phyloP scores from a whole-genome alignment of 1,284 basidiomycete genomes.

The Sporisorium scitamineum region DNA sequence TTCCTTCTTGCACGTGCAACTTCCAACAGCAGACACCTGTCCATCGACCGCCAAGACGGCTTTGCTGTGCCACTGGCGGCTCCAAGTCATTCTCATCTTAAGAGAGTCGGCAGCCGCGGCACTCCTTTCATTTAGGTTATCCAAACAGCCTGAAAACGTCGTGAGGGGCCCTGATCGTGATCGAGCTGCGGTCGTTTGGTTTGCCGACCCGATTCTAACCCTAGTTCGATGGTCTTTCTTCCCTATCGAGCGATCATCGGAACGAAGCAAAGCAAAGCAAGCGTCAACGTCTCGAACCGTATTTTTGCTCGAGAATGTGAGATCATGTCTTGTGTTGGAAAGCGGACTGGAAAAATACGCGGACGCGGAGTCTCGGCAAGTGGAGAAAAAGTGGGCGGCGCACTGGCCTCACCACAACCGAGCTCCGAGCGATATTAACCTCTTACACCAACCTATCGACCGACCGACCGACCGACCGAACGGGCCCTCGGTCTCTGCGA shows the following conservation, averaged over 20 bases:
- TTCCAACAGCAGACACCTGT: background rate
- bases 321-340: background rate
- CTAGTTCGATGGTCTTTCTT: no score
- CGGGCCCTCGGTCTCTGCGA: background rate
- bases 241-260: background rate
- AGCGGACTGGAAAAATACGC: background rate
- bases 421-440: background rate
- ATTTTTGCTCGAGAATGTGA: background rate
- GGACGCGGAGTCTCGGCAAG: background rate
- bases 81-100: background rate
- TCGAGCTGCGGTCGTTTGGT: no score
- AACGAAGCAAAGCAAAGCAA: background rate
- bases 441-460: background rate
- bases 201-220: no score
- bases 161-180: no score
- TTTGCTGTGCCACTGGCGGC: background rate
- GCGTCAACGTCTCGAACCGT: background rate
- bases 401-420: background rate
- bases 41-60: background rate
- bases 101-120: background rate
- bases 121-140: no score
- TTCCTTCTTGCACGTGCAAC: background rate
- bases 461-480: background rate
- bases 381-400: background rate
- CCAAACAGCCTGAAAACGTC: no score